Conservation (phyloP, 768 basidiomycete species). For the Leccinum variicolor region DNA sequence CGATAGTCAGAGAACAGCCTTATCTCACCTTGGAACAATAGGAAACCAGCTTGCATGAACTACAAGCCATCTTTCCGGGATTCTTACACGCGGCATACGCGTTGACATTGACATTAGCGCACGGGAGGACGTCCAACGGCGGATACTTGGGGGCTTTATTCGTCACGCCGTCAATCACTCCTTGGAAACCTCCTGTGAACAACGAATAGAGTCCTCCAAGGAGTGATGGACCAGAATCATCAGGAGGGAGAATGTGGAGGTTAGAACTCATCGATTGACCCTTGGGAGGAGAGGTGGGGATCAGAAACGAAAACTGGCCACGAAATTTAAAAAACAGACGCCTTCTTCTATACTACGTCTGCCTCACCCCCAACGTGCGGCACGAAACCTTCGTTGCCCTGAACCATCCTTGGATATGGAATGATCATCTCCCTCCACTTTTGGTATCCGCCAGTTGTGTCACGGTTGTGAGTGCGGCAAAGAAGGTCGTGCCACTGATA, state of each 20-base stretch:
- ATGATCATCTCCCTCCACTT: conserved; percentile 17
- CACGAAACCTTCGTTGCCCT: neutral
- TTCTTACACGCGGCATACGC: conserved; percentile 27
- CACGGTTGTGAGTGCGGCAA: neutral
- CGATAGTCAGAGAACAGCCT: neutral
- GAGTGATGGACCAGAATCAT: conserved; percentile 8
- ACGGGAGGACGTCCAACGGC: conserved; percentile 31
- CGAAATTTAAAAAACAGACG: neutral
- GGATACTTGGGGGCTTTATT: conserved; percentile 18
- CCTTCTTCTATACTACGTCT: neutral
- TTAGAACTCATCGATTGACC: conserved; percentile 10
- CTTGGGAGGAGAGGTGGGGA: neutral
- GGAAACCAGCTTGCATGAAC: conserved; percentile 37
- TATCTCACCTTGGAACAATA: conserved; percentile 39
- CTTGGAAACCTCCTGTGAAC: conserved; percentile 13
- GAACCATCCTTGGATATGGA: neutral
- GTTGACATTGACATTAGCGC: conserved; percentile 32
- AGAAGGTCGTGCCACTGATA: neutral
- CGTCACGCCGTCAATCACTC: conserved; percentile 3
- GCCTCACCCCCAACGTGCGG: conserved; percentile 22
- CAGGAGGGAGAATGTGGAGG: conserved; percentile 19
- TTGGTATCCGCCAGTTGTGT: conserved; percentile 2
- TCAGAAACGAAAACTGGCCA: neutral
- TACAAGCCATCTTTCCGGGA: conserved; percentile 28
- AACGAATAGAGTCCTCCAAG: conserved; percentile 7